A percentile compares a stretch with the other conserved stretches of the same genome.
Conservation (phyloP, 2,329 filamentous ascomycete genomes). For the Phyllosticta paracitricarpa region DNA sequence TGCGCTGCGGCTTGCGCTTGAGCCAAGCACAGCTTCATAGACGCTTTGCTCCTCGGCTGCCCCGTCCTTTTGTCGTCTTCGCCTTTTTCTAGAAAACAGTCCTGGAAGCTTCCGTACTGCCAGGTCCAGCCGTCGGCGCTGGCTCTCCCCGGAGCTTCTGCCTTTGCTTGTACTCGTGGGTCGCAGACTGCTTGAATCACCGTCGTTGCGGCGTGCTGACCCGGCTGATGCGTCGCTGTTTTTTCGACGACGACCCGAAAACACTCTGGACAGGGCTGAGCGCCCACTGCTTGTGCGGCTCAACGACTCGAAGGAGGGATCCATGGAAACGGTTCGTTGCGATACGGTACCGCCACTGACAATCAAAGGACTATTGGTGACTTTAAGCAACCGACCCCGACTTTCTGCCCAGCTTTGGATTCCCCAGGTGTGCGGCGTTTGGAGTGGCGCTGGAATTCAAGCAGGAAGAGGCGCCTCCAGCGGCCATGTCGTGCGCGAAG, state of each 20-base stretch:
- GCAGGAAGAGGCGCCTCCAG: background rate
- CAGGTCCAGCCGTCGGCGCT: slow-evolving; percentile 11
- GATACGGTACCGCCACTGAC: background rate
- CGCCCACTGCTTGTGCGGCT: slow-evolving; percentile 8
- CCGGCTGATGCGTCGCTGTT: slow-evolving; percentile 18
- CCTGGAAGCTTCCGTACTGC: background rate
- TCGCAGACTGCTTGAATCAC: slow-evolving; percentile 17
- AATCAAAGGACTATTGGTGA: background rate
- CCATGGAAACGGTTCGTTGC: background rate
- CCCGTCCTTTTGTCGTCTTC: background rate
- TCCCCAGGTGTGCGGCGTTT: background rate
- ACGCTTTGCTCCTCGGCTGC: background rate
- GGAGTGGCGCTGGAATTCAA: background rate
- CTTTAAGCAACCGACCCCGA: background rate
- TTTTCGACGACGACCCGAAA: slow-evolving; percentile 17
- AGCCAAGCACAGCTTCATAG: background rate
- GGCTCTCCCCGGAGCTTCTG: slow-evolving; percentile 30
- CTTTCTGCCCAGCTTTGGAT: background rate
- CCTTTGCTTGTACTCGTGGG: slow-evolving; percentile 14
- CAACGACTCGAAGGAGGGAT: slow-evolving; percentile 2
- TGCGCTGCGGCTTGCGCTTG: slow-evolving; percentile 9
- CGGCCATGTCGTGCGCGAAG: background rate
- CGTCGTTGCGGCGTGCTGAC: slow-evolving; percentile 15
- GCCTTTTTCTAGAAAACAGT: background rate
- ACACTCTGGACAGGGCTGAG: slow-evolving; percentile 17